Base-by-base conservation (phyloP, 108 stramenopile species). In the Conticribra weissflogii region DNA sequence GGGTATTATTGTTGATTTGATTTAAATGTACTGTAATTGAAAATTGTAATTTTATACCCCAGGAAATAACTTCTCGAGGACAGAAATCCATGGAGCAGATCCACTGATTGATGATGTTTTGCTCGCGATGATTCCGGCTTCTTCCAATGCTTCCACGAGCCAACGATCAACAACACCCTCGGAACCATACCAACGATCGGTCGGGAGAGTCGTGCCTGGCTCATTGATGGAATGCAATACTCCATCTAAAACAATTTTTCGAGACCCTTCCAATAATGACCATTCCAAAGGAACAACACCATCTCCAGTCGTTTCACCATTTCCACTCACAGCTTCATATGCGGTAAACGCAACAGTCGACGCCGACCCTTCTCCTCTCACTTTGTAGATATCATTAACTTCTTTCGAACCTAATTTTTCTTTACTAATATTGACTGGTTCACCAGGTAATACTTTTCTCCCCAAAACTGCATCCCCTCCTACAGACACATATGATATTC, bases 221-320 rank as follows among this genome's bases (percentile, higher is more conserved):
- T 83, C 88, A 71, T 96, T 94, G 64, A 96, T 94, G 44, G 89
- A 89, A 57, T 96, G 96, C 28, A 94, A 52, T 15, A 96, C 94
- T 58, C 85, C 85, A 7, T 90, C 85, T 22, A 97, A 53, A 5
- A 81, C 68, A 53, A 90, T 79, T 32, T 83, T 86, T 27, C 63
- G 68, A 7, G 93, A 88, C 23, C 85, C 90, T 50, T 93, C 92
- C 54, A 97, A 79, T 44, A 94, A 85, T 2, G 90, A 74, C 59
- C 74, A 85, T 18, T 71, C 63, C 17, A 90, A 55, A 7, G 96
- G 96, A 31, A 97, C 92, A 31, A 95, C 90, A 21, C 94, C 92
- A 80, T 97, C 94, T 0, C 94, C 94, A 5, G 71, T 54, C 23
- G 79, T 83, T 16, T 78, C 76, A 2, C 93, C 93, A 36, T 83